These are phyloP conservation scores for Ormosia emarginata DNA, from an alignment of 306 rosid species.

Conservation along the genomic window DNA sequence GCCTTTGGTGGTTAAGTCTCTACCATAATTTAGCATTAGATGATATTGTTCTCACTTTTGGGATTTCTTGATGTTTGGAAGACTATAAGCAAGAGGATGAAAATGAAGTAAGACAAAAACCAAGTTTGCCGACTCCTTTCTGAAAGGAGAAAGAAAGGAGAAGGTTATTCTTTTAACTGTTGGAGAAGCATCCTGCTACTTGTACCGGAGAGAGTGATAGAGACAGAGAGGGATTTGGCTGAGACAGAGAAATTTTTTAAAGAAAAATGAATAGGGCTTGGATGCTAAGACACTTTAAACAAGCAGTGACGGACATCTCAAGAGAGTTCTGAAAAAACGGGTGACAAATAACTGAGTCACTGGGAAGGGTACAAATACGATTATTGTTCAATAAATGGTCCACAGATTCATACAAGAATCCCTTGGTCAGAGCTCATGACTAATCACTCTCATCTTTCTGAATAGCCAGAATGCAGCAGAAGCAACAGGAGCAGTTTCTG, in stretches of 20 bases:
- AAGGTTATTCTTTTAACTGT: not conserved
- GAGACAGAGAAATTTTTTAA: too few species aligned
- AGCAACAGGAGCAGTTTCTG: not conserved
- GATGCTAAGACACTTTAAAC: constrained; percentile 11
- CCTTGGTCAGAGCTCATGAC: constrained; percentile 31
- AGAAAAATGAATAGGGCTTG: not conserved
- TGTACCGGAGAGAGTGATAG: not conserved
- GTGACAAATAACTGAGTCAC: not conserved
- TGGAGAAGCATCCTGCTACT: not conserved
- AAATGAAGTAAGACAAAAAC: not conserved
- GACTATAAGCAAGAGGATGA: not conserved
- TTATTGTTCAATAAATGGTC: constrained; percentile 45
- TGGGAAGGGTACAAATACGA: constrained; percentile 19
- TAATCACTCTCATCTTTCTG: constrained; percentile 43
- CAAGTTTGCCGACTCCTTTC: not conserved
- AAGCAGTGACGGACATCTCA: constrained; percentile 28
- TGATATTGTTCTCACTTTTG: too few species aligned
- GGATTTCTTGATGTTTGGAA: too few species aligned
- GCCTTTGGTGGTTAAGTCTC: too few species aligned
- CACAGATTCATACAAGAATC: constrained; percentile 44
- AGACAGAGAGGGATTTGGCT: not conserved
- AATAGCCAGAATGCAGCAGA: constrained; percentile 10
- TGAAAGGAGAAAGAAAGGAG: not conserved
- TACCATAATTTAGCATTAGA: too few species aligned
- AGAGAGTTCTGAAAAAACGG: constrained; percentile 23